These are phyloP conservation scores for Cladorrhinum sp. DNA, from an alignment of 2,329 filamentous ascomycete species.

Conservation along the genomic window DNA sequence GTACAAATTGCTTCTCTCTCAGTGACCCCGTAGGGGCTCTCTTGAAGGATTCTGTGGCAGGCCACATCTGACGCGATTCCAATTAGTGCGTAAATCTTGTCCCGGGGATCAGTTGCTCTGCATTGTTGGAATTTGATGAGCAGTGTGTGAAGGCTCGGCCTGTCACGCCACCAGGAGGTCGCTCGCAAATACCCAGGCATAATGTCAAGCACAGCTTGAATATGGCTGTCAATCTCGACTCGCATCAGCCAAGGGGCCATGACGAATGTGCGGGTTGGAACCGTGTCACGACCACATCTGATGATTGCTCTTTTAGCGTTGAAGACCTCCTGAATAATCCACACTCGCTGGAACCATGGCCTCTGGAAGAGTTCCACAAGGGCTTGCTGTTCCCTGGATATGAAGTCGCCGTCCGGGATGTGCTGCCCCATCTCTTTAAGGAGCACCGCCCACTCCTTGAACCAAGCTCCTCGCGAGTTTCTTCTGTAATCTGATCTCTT, in stretches of 20 bases:
- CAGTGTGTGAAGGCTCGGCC: not conserved
- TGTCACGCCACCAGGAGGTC: slow-evolving; percentile 2
- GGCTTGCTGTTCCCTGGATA: not conserved
- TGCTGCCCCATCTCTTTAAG: not conserved
- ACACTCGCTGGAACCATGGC: slow-evolving; percentile 13
- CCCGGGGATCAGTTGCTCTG: not conserved
- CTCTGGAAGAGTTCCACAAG: not conserved
- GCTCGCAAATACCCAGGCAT: slow-evolving; percentile 13
- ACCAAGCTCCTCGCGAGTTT: slow-evolving; percentile 6
- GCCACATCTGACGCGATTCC: slow-evolving; percentile 11
- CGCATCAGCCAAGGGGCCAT: slow-evolving; percentile 5
- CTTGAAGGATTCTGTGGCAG: not conserved
- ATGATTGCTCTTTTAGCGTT: slow-evolving; percentile 6
- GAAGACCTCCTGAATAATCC: slow-evolving; percentile 14
- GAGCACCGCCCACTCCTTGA: slow-evolving; percentile 4
- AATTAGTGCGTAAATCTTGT: slow-evolving; percentile 10
- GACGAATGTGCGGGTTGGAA: slow-evolving; percentile 7
- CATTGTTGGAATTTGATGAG: slow-evolving; percentile 1
- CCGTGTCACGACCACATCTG: slow-evolving; percentile 1
- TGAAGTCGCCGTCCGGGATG: not conserved
- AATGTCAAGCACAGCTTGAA: slow-evolving; percentile 13
- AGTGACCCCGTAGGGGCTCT: not conserved
- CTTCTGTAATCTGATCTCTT: slow-evolving; percentile 3
- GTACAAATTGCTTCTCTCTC: not conserved
- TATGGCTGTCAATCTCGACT: not conserved